Evolutionary conservation across 192 early-diverging fungal genomes (phyloP).

Genomic region (Allomyces arbusculus): DNA sequence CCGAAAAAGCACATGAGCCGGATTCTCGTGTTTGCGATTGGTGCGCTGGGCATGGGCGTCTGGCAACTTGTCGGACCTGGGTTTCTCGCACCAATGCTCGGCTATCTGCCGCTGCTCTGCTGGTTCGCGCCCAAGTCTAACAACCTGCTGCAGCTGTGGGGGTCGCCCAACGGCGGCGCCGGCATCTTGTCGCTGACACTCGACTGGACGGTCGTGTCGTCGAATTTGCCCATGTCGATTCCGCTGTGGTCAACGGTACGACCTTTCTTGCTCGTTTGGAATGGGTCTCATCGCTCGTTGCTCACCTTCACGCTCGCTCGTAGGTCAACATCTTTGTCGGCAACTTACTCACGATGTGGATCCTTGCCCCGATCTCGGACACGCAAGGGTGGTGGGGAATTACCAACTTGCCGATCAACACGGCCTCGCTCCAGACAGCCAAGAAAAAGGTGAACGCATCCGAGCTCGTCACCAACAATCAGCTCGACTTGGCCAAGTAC

Average conservation of each 20-base stretch:
- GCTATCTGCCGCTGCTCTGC: neutral
- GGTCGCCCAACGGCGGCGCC: neutral
- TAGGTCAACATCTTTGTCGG: neutral
- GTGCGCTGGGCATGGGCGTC: neutral
- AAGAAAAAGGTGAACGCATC: neutral
- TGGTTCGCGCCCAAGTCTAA: neutral
- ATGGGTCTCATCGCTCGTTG: too few species aligned
- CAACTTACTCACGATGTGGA: neutral
- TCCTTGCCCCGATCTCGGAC: neutral
- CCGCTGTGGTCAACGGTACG: neutral
- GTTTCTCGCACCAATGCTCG: neutral
- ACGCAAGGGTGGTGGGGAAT: too few species aligned
- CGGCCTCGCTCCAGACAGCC: neutral
- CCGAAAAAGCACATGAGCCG: neutral
- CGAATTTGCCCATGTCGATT: neutral
- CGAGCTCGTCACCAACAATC: neutral
- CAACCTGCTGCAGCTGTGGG: neutral
- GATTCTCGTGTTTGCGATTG: neutral
- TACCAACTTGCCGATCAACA: too few species aligned
- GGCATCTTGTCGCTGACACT: neutral
- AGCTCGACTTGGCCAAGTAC: neutral
- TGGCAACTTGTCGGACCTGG: neutral
- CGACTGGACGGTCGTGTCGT: neutral
- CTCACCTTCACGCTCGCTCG: too few species aligned
- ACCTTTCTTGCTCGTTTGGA: too few species aligned